phyloP scores from a whole-genome alignment of 345 rosid species.

The Brassica napus region Da-Ae NC_063446.1:68657001-68657500 shows the following conservation, averaged over 20 bases:
- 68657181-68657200: constrained; percentile 58
- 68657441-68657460: background rate
- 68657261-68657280: too few relatives aligned
- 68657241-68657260: background rate
- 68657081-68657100: constrained; percentile 85
- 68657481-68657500: background rate
- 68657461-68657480: background rate
- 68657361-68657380: too few relatives aligned
- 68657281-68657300: background rate
- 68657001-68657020: constrained; percentile 62
- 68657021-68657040: constrained; percentile 65
- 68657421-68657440: background rate
- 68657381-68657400: too few relatives aligned
- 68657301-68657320: background rate
- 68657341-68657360: too few relatives aligned
- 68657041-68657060: constrained; percentile 70
- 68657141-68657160: constrained; percentile 64
- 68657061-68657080: constrained; percentile 75
- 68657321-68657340: too few relatives aligned
- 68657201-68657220: constrained; percentile 53
- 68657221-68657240: constrained; percentile 92
- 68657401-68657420: too few relatives aligned
- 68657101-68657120: constrained; percentile 84
- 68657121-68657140: constrained; percentile 93
- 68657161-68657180: constrained; percentile 72